Base-by-base conservation (phyloP, 176 grass and related monocot species). In the Alloteropsis semialata region DNA sequence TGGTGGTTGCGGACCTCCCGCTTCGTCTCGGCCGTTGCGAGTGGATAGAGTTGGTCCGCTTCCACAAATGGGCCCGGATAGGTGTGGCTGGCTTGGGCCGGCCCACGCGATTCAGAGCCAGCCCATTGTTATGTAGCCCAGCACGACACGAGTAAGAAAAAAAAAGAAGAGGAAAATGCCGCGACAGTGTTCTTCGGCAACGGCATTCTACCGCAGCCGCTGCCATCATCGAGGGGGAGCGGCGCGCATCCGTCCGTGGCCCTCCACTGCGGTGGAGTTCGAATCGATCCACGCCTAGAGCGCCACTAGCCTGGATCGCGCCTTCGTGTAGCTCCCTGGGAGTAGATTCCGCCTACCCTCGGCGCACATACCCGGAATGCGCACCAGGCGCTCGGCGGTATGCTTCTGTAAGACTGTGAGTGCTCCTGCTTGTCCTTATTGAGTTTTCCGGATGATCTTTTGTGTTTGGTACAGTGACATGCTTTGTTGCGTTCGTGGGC, bases 11-110 rank as follows among this genome's bases (percentile, higher is more conserved):
- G 28, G 10, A 15, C 34, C 41, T 81, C 45, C 74, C 66, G 74
- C 51, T 49, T 49, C 14, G 46, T 74, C 79, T 79, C 27, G 88
- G 58, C 79, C 84, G 83, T 82, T 90, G 83, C 73, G 11, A 78
- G 39, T 82, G 74, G 84, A 90, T 86, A 90, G 79, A 42, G 45
- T 73, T 82, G 24, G 66, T 21, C 28, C 19, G 41, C 51, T 59
- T 61, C 39, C 28, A 6, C 16, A 16, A 41, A 69, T 32, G 71
- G 77, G 67, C 60, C 77, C 3, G 24, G 19, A 68, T n/a, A 5
- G 12, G 14, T 29, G 10, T 5, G 28, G 17, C 28, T 69, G 65
- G 0, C 0, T 58, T 46, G 38, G 54, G 4, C 68, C 22, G 27
- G 11, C 37, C 12, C 27, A 6, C 38, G 30, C 38, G 30, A 60